A percentile compares a stretch with the other conserved stretches of the same genome.
Evolutionary conservation across 1,284 basidiomycete genomes (phyloP).

Genomic region (Leccinum holopus): DNA sequence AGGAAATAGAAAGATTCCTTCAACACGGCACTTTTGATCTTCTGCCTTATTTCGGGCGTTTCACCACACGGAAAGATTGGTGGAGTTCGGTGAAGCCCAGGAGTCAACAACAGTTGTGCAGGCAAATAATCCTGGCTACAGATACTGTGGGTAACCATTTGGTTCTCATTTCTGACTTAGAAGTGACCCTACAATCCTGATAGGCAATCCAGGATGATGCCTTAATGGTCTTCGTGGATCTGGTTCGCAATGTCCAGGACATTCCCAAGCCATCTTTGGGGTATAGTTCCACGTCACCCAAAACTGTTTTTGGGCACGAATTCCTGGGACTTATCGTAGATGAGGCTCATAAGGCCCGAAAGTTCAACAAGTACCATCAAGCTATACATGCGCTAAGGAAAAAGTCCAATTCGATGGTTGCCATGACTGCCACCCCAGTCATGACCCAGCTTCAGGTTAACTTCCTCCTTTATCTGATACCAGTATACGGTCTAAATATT

Average conservation of each 20-base stretch:
- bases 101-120: neutral
- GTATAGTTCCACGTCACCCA: neutral
- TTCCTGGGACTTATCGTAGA: neutral
- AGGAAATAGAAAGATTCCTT: constrained; percentile 6
- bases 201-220: neutral
- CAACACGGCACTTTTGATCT: neutral
- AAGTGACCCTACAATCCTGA: neutral
- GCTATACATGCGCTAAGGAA: neutral
- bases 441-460: constrained; percentile 4
- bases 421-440: constrained; percentile 8
- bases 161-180: neutral
- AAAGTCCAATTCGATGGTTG: neutral
- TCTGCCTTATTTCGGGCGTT: neutral
- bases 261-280: neutral
- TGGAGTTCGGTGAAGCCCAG: neutral
- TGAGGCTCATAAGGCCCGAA: constrained; percentile 5
- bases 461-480: neutral
- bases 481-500: neutral
- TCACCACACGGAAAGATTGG: neutral
- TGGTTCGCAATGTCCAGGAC: neutral
- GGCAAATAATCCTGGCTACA: neutral
- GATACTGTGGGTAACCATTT: neutral
- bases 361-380: constrained; percentile 6
- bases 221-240: neutral
- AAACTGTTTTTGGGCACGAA: neutral